These are phyloP conservation scores for Kwoniella newhampshirensis DNA, from an alignment of 768 basidiomycete genomes.

Conservation along the genomic window DNA sequence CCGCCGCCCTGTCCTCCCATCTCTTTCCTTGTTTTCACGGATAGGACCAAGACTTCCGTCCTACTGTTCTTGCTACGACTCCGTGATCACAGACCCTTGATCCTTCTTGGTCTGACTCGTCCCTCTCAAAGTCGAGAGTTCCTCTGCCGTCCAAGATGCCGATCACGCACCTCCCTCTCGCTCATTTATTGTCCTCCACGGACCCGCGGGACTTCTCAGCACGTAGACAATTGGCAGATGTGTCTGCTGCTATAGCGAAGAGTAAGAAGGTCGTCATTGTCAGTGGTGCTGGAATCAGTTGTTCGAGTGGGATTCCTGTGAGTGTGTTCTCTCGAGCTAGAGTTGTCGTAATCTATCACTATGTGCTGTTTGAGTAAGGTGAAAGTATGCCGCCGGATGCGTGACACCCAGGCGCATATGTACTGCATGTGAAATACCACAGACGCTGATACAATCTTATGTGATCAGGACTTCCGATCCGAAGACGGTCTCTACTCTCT, in stretches of 20 bases:
- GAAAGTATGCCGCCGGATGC: too few relatives aligned
- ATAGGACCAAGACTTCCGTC: too few relatives aligned
- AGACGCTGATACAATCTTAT: too few relatives aligned
- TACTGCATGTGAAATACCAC: too few relatives aligned
- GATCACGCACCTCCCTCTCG: slow-evolving; percentile 44
- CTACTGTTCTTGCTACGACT: too few relatives aligned
- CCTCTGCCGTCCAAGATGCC: slow-evolving; percentile 18
- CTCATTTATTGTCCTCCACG: slow-evolving; percentile 33
- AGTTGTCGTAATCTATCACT: neutral
- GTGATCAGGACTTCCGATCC: slow-evolving; percentile 85
- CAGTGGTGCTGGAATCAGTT: slow-evolving; percentile 94
- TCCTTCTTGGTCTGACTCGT: too few relatives aligned
- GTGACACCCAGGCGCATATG: too few relatives aligned
- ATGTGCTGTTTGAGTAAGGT: too few relatives aligned
- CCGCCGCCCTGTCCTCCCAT: too few relatives aligned
- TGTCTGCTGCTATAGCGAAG: slow-evolving; percentile 77
- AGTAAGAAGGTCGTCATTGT: slow-evolving; percentile 84
- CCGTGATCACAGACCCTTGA: too few relatives aligned
- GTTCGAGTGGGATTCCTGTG: slow-evolving; percentile 94
- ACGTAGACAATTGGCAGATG: slow-evolving; percentile 60
- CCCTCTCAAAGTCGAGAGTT: neutral
- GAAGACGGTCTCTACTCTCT: slow-evolving; percentile 88
- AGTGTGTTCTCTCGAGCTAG: too few relatives aligned
- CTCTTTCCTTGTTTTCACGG: too few relatives aligned
- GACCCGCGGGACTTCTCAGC: slow-evolving; percentile 35